These are phyloP conservation scores for Coemansia sp. DNA, from an alignment of 192 early-diverging fungal genomes.

Conservation along the genomic window DNA sequence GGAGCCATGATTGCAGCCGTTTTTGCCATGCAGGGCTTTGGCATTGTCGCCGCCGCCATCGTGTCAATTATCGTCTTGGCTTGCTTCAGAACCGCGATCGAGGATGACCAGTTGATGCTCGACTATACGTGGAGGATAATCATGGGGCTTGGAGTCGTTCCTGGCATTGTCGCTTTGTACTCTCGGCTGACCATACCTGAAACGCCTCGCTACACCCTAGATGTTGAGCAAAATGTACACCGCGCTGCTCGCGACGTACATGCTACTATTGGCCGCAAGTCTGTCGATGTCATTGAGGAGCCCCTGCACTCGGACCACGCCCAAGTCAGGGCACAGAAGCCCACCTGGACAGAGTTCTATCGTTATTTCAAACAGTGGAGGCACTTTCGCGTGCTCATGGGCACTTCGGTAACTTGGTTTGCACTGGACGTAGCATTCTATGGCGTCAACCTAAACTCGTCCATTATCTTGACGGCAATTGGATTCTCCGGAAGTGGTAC, in stretches of 20 bases:
- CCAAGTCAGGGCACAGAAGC: slow-evolving; percentile 19
- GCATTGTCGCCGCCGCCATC: slow-evolving; percentile 77
- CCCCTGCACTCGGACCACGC: slow-evolving; percentile 51
- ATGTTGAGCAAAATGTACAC: slow-evolving; percentile 66
- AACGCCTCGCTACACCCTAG: slow-evolving; percentile 87
- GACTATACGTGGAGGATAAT: slow-evolving; percentile 90
- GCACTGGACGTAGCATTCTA: slow-evolving; percentile 78
- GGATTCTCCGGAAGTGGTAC: slow-evolving; percentile 57
- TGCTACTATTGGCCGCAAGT: slow-evolving; percentile 14
- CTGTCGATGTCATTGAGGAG: slow-evolving; percentile 28
- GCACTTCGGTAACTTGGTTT: slow-evolving; percentile 76
- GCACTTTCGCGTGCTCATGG: slow-evolving; percentile 77
- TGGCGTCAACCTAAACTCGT: slow-evolving; percentile 78
- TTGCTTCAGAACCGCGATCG: slow-evolving; percentile 67
- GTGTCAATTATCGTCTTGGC: slow-evolving; percentile 72
- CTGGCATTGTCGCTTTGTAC: slow-evolving; percentile 81
- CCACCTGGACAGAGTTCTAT: slow-evolving; percentile 61
- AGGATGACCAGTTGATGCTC: slow-evolving; percentile 62
- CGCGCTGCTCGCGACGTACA: slow-evolving; percentile 34
- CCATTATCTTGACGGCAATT: slow-evolving; percentile 69
- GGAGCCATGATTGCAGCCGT: slow-evolving; percentile 91
- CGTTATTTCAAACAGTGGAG: slow-evolving; percentile 78
- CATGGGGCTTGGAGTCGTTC: slow-evolving; percentile 81
- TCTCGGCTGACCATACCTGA: slow-evolving; percentile 92
- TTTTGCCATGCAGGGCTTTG: slow-evolving; percentile 94